Base-by-base conservation (phyloP, 192 early-diverging fungal genomes). In the Linnemannia hyalina region DNA sequence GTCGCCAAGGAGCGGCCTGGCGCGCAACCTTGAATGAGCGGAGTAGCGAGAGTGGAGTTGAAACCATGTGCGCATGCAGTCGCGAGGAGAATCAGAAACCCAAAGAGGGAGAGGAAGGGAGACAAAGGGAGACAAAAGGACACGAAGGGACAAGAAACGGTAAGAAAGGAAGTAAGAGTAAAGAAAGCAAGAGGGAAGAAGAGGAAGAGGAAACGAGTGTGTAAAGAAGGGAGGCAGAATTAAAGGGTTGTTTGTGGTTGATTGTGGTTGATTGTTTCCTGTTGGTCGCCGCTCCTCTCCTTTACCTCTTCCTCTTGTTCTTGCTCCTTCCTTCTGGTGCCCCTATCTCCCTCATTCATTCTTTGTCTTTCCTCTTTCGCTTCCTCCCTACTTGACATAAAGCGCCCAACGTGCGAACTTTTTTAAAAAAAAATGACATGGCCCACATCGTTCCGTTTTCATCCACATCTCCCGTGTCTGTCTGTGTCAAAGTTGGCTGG, bases 371-470 rank as follows among this genome's bases (percentile, higher is more conserved):
- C 60, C 9, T 4, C 11, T 11, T 63, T 63, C n/a, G 8, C 23
- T 44, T 44, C 44, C 11, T 44, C 10, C 44, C 44, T 44, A 13
- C 44, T 13, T 5, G 60, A 63, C 60, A 15, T 16, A 13, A 29
- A 63, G 60, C 57, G 29, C 6, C 38, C 60, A 63, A 63, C 60
- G 60, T 63, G 60, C 60, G 60, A 63, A 63, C 26, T 10, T 65
- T 60, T 65, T 65, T 26, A n/a, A 35, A 35, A 35, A 1, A 35
- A 15, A 9, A 5, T 32, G 9, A 10, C 8, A 65, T 65, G n/a
- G 60, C 60, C 35, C 60, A 65, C 60, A 20, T 15, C 69, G 69
- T 36, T 70, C 76, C 76, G 76, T 70, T 38, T 70, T 71, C 36
- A 69, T 71, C 77, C 68, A 78, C 49, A 70, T 70, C 68, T 49